Conservation (phyloP, 2,329 filamentous ascomycete genomes). For the Chaetothyriales sp. region DNA sequence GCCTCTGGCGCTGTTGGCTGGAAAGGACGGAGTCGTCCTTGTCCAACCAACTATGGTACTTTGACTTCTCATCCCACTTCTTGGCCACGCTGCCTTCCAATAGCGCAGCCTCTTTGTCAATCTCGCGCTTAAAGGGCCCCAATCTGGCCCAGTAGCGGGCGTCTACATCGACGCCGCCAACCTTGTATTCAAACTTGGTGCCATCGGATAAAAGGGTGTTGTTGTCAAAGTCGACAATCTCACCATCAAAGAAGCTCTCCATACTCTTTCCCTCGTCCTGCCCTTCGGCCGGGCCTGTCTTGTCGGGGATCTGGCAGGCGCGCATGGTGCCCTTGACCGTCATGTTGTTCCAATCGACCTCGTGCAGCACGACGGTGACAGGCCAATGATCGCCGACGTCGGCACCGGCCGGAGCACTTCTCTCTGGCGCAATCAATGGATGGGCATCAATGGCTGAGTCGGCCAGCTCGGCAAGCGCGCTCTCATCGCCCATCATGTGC, state of each 20-base stretch:
- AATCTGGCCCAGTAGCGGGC: slow-evolving; percentile 36
- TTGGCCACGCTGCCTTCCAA: not conserved
- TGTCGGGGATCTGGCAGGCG: slow-evolving; percentile 50
- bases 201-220: slow-evolving; percentile 24
- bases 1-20: slow-evolving; percentile 7
- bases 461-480: slow-evolving; percentile 16
- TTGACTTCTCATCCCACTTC: slow-evolving; percentile 2
- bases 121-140: slow-evolving; percentile 33
- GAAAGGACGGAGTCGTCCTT: not conserved
- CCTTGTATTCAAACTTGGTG: slow-evolving; percentile 20
- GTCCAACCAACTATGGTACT: not conserved
- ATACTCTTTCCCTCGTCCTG: not conserved
- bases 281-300: not conserved
- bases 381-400: slow-evolving; percentile 47
- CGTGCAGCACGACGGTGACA: slow-evolving; percentile 52
- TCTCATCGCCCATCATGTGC: slow-evolving; percentile 10
- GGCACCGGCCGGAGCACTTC: slow-evolving; percentile 18
- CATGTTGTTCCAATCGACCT: slow-evolving; percentile 47
- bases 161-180: slow-evolving; percentile 33
- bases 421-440: slow-evolving; percentile 2
- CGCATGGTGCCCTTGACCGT: slow-evolving; percentile 56
- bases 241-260: slow-evolving; percentile 46
- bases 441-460: slow-evolving; percentile 23
- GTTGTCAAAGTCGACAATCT: slow-evolving; percentile 51
- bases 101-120: slow-evolving; percentile 26